Base-by-base conservation (phyloP, 306 rosid genomes). In the Lathyrus tuberosus region DNA sequence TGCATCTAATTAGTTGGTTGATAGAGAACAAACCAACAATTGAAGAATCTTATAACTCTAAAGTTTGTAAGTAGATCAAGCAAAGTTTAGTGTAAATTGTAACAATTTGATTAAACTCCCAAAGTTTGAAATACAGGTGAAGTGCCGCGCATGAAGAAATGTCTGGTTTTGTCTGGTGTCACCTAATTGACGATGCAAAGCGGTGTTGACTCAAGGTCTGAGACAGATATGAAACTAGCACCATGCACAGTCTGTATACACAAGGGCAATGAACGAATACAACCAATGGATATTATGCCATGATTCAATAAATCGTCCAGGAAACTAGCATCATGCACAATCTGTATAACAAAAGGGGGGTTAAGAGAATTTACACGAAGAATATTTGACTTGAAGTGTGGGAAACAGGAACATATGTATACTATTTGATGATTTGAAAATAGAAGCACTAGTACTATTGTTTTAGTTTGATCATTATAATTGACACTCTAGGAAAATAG, bases 1-100 rank as follows among this genome's bases (percentile, higher is more conserved):
- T 15, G 53, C 16, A n/a, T 16, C 53, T 47, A 47, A n/a, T 47
- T n/a, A 47, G 53, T n/a, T 47, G 53, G 7, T 47, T 47, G 3
- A 54, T 6, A 4, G 60, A 22, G 60, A 8, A 22, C 35, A 53
- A 53, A 53, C n/a, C 8, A 53, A 53, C 60, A 10, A 24, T 53
- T 53, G 37, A 54, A 53, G 60, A 53, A 22, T 53, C 35, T 53
- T 53, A 22, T 22, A 11, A 53, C 15, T 51, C 58, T 10, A 53
- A 53, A 53, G 15, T 53, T 53, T 24, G 15, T 22, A 22, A 2
- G 4, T 12, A 20, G 33, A 11, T 4, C 15, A 22, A 53, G 33
- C 31, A 22, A 10, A 22, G 8, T 53, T 22, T 53, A n/a, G 1
- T 53, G 35, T 11, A 53, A 53, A n/a, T 1, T 53, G 35, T 5